Base-by-base conservation (phyloP, 2,329 filamentous ascomycete species). In the Hypoxylon sp. region DNA sequence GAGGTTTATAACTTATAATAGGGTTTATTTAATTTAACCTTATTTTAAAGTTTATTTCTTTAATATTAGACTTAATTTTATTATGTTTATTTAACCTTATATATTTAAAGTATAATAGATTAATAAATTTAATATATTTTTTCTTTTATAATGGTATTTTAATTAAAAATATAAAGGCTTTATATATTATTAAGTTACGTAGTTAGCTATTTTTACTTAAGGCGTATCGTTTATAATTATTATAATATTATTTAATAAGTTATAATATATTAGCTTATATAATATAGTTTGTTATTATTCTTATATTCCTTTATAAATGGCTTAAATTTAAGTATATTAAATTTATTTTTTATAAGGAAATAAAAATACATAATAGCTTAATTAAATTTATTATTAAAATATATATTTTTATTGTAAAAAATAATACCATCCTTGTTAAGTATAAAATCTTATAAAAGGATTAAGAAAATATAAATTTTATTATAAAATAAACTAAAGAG, bases 101-200 rank as follows among this genome's bases (percentile, higher is more conserved):
- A 42, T 29, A 54, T 29, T 54, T 42, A 5, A 54, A 54, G 29
- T 54, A 54, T 29, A 54, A 39, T 42, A 17, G 10, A 3, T 39
- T 54, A 26, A 14, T 19, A 3, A 54, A 54, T 54, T 26, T 54
- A 22, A 54, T 54, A n/a, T n/a, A 54, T 54, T 54, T 54, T 5
- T 29, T 54, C 14, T 22, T 54, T 39, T 29, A 29, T 54, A 54
- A 54, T 39, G 42, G n/a, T 24, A 54, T 54, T 9, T 42, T 42
- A 42, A 29, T 10, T 8, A 13, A 42, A 26, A 26, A 14, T 6
- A 17, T 42, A 42, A 22, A 2, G 5, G 31, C 31, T 51, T 35
- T 39, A 39, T 54, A 54, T 29, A 54, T 6, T 13, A 3, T 14
- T 14, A 26, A 39, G n/a, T 10, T 54, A 54, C 11, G 4, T 4